Evolutionary conservation across 352 stramenopile genomes (phyloP).

Genomic region (Globisporangium paroecandrum): DNA sequence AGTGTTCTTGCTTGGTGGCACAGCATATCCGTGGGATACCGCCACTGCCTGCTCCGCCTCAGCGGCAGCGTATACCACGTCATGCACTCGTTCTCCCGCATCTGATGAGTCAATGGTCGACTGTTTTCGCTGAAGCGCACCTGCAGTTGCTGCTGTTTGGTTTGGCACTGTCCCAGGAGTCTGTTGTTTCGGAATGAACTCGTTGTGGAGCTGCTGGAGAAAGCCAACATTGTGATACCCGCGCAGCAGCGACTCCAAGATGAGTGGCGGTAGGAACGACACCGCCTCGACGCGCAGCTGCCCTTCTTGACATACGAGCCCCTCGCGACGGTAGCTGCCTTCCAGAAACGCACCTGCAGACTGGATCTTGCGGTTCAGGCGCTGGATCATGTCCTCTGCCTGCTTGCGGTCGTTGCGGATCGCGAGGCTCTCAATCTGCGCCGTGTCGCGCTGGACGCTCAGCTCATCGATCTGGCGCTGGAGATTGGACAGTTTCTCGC

Average conservation of each 20-base stretch:
- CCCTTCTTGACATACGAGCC: constrained; percentile 53
- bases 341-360: constrained; percentile 54
- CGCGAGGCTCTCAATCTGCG: constrained; percentile 45
- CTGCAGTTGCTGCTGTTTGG: neutral
- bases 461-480: constrained; percentile 59
- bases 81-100: neutral
- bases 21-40: neutral
- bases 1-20: neutral
- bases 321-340: constrained; percentile 41
- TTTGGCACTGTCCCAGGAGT: neutral
- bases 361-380: constrained; percentile 52
- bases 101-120: neutral
- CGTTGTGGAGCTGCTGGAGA: constrained; percentile 42
- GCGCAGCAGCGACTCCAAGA: constrained; percentile 66
- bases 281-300: constrained; percentile 63
- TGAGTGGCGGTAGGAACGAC: constrained; percentile 53
- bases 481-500: constrained; percentile 29
- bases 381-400: constrained; percentile 44
- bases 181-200: constrained; percentile 11
- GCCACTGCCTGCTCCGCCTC: neutral
- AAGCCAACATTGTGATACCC: constrained; percentile 63
- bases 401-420: constrained; percentile 63
- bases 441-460: constrained; percentile 39
- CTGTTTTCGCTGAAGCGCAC: neutral
- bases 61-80: neutral